Base-by-base conservation (phyloP, 1,284 basidiomycete species). In the Rhodotorula sp. region DNA sequence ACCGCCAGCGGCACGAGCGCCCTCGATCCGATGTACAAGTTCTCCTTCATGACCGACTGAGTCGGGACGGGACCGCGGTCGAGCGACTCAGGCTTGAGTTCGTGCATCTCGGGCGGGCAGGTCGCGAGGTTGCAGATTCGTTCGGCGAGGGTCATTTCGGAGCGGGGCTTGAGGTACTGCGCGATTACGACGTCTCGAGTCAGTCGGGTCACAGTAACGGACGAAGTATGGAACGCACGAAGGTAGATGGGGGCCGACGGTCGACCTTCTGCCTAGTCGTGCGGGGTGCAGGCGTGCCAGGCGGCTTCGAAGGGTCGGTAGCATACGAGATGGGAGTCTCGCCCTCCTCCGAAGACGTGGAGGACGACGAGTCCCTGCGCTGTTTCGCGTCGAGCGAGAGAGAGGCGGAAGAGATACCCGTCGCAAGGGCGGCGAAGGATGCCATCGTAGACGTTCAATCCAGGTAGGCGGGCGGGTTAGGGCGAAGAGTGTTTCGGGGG, bases 211-310 rank as follows among this genome's bases (percentile, higher is more conserved):
- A n/a, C 13, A 20, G 34, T 54, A 7, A 2, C 7, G 55, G 9
- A 27, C 8, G 36, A 49, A 24, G 49, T n/a, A 17, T 4, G 11
- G 8, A 24, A 58, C 68, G 34, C 29, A 66, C 68, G 46, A 66
- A 70, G 15, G 68, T 66, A 15, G 64, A 62, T 4, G 64, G 64
- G n/a, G 68, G 63, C 7, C 68, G 64, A 29, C 68, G 68, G 46
- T 70, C 68, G 24, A 70, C 64, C 29, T 62, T 56, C 36, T 70
- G 68, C 15, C 64, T 59, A 2, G 68, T 66, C 15, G 68, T 70
- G 4, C 62, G 49, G 1, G 58, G 44, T 20, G 52, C 44, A 3
- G 60, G 49, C 7, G 52, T 30, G 2, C 29, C 39, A 29, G 30
- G 19, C 10, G 52, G 48, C 8, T 32, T 22, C 9, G 59, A 54